Evolutionary conservation across 2,329 filamentous ascomycete genomes (phyloP), one percentile per base, ranked within the genome.

Genomic region (Aspergillus fijiensis): DNA sequence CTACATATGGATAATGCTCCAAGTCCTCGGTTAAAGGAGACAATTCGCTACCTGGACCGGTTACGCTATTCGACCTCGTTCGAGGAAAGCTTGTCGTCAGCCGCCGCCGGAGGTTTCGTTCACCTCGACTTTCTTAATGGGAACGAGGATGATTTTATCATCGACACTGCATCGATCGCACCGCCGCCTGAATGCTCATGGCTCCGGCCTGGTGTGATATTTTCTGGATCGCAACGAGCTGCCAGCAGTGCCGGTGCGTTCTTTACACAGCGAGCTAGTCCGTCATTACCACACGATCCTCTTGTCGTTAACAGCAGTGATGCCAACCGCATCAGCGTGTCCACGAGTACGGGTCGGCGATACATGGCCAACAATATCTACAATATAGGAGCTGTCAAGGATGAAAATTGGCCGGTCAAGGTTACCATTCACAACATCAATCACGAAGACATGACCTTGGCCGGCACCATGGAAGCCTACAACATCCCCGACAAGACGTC

Each of bases 391-490:
- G 63, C 54, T 21, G 65, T 63, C 33, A 77, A 79, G 31, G 82
- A 85, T 58, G 85, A 88, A 65, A 81, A 83, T 49, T 89, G 87
- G 87, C 86, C 86, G 6, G 87, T 89, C 33, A 87, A 86, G 62
- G 86, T 89, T 56, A 87, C 82, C 2, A 83, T 89, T 45, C 85
- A 89, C 67, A 78, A 82, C 19, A 81, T 89, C 50, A 85, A 89
- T 71, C 82, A 82, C 66, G 76, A 79, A 4, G 79, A 76, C 19
- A 87, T 89, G 85, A 85, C 84, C 0, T 72, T 89, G 19, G 84
- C 85, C 23, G 87, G 87, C 4, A 89, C 86, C 7, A 89, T 89
- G 87, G 85, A 88, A 73, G 87, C 87, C 4, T 88, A 87, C 74
- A 87, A 89, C 65, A 86, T 88, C 12, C 86, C 86, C 2, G 78